Conservation (phyloP, 176 grass and related monocot species). For the Chloris gayana region DNA sequence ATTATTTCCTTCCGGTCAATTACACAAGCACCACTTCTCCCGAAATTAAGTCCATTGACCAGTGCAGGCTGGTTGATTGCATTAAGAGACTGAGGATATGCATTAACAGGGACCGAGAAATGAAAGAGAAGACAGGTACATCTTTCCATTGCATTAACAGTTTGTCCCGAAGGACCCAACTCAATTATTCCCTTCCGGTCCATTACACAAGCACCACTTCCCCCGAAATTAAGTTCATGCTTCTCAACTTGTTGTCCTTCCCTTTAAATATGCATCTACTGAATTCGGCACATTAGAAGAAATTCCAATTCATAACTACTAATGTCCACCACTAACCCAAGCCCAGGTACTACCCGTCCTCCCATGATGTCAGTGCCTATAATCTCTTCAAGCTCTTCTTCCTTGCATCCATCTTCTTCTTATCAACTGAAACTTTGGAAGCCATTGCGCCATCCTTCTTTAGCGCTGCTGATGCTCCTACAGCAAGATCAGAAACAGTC, state of each 20-base stretch:
- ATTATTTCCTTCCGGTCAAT: background rate
- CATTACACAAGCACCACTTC: background rate
- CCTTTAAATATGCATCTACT: slow-evolving; percentile 7
- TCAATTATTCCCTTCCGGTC: slow-evolving; percentile 18
- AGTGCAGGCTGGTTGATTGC: no score
- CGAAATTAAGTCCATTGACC: slow-evolving; percentile 3
- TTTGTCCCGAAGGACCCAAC: slow-evolving; percentile 16
- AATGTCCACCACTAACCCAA: background rate
- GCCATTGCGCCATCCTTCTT: slow-evolving; percentile 54
- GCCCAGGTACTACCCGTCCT: background rate
- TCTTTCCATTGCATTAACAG: slow-evolving; percentile 18
- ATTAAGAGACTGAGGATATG: no score
- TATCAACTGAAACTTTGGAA: slow-evolving; percentile 59
- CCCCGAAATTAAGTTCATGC: slow-evolving; percentile 15
- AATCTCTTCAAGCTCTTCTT: slow-evolving; percentile 96
- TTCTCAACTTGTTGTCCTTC: background rate
- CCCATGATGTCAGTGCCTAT: slow-evolving; percentile 19
- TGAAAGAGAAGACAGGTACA: no score
- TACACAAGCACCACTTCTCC: background rate
- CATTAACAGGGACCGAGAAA: no score
- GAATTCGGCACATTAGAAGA: background rate
- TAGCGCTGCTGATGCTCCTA: slow-evolving; percentile 35
- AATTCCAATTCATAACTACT: background rate
- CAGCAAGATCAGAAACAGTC: slow-evolving; percentile 24
- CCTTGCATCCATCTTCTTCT: slow-evolving; percentile 83